These are phyloP conservation scores for Crithidia sp. DNA, from an alignment of 208 protist genomes.

Conservation along the genomic window DNA sequence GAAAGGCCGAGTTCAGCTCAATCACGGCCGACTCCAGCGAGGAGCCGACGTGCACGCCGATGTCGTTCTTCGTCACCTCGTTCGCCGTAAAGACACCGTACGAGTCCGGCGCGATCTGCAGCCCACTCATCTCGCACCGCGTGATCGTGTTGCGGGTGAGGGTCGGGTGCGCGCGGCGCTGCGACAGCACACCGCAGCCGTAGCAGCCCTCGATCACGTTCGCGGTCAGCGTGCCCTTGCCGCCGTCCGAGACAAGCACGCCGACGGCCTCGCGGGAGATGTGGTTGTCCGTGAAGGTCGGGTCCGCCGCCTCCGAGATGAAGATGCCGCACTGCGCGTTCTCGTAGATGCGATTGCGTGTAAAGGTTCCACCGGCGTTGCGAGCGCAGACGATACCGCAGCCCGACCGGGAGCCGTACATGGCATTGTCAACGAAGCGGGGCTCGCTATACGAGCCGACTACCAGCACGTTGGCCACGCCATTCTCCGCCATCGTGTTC, in stretches of 20 bases:
- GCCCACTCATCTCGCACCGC: conserved; percentile 53
- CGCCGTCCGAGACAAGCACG: conserved; percentile 67
- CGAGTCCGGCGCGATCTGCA: conserved; percentile 62
- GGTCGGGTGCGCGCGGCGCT: conserved; percentile 59
- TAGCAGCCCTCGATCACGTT: conserved; percentile 72
- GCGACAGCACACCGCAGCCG: conserved; percentile 68
- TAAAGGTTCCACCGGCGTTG: conserved; percentile 49
- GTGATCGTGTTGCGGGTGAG: conserved; percentile 63
- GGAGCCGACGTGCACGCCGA: conserved; percentile 81
- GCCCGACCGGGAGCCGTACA: conserved; percentile 53
- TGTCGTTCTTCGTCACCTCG: conserved; percentile 68
- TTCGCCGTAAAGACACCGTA: conserved; percentile 60
- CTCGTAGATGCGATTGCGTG: conserved; percentile 65
- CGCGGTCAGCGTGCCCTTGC: conserved; percentile 56
- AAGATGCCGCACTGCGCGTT: conserved; percentile 77
- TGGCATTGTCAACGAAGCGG: conserved; percentile 51
- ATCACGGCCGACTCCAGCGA: conserved; percentile 46
- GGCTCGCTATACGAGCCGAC: conserved; percentile 61
- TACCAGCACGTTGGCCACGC: conserved; percentile 74
- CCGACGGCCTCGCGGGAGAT: conserved; percentile 70
- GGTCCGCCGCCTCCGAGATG: conserved; percentile 55
- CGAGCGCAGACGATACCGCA: conserved; percentile 67
- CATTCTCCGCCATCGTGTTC: conserved; percentile 75
- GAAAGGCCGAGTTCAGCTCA: conserved; percentile 53
- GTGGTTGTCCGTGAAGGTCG: conserved; percentile 48